Conservation (phyloP, 139 green algal genomes). For the Volvox africanus region DNA sequence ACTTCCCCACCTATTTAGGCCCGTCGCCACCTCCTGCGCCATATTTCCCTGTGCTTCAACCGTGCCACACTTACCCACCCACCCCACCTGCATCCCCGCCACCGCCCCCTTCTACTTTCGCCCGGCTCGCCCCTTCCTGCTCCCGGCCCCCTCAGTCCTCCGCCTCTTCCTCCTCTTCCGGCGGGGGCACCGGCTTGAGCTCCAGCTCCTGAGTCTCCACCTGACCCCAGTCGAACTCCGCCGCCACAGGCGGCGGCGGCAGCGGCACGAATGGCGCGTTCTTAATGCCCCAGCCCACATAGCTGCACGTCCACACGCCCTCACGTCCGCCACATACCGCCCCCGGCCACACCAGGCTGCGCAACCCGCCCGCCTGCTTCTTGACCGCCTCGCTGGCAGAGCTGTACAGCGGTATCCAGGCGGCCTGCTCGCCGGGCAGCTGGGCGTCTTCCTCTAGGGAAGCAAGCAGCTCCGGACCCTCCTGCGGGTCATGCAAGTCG, state of each 20-base stretch:
- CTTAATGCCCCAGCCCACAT: slow-evolving; percentile 81
- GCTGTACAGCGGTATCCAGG: slow-evolving; percentile 64
- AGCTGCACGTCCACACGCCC: slow-evolving; percentile 66
- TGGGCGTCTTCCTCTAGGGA: slow-evolving; percentile 70
- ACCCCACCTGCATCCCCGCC: not conserved
- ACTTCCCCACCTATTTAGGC: no score
- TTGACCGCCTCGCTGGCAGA: slow-evolving; percentile 59
- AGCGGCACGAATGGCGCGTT: slow-evolving; percentile 68
- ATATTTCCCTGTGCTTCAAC: not conserved
- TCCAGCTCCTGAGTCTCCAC: slow-evolving; percentile 83
- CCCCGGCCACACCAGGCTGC: slow-evolving; percentile 73
- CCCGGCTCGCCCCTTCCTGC: slow-evolving; percentile 50
- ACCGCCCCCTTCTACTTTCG: not conserved
- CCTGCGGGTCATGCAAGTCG: slow-evolving; percentile 49
- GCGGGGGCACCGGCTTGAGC: slow-evolving; percentile 63
- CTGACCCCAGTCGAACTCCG: slow-evolving; percentile 74
- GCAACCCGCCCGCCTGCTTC: slow-evolving; percentile 65
- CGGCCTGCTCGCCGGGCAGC: slow-evolving; percentile 49
- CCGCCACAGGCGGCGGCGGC: slow-evolving; percentile 72
- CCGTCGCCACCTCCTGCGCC: no score
- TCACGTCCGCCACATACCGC: slow-evolving; percentile 55
- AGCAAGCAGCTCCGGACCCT: slow-evolving; percentile 74
- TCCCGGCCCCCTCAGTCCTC: slow-evolving; percentile 53
- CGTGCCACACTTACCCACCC: not conserved
- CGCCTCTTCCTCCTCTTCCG: slow-evolving; percentile 66